phyloP scores from a whole-genome alignment of 108 stramenopile genomes.

The Pseudonitzschia multiseries region DNA sequence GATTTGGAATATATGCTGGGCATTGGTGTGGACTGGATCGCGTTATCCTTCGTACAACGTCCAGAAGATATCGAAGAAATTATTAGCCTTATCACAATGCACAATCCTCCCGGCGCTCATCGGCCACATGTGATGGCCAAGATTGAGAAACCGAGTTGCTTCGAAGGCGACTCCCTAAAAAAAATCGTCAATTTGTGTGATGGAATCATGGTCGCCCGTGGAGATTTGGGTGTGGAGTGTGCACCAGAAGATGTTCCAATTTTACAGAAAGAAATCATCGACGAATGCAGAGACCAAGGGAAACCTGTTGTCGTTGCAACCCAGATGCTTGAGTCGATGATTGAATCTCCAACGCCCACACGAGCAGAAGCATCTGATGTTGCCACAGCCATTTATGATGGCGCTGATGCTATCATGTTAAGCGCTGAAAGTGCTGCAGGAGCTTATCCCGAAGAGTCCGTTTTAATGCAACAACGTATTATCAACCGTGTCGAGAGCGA shows the following conservation, averaged over 20 bases:
- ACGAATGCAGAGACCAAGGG: constrained; percentile 76
- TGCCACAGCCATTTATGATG: constrained; percentile 89
- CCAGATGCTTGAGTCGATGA: constrained; percentile 83
- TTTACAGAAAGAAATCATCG: constrained; percentile 86
- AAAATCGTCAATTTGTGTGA: constrained; percentile 82
- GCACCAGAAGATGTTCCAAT: constrained; percentile 92
- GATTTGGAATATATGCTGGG: constrained; percentile 79
- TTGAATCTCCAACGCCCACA: constrained; percentile 80
- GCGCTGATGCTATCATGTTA: constrained; percentile 89
- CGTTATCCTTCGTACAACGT: constrained; percentile 77
- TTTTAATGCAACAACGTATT: constrained; percentile 84
- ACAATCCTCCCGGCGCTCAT: constrained; percentile 37
- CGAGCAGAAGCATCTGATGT: constrained; percentile 86
- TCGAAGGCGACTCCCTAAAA: constrained; percentile 57
- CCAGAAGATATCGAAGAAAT: constrained; percentile 73
- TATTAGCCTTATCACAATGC: constrained; percentile 44
- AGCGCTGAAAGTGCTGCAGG: constrained; percentile 80
- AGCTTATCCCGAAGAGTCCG: constrained; percentile 59
- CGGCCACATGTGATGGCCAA: constrained; percentile 77
- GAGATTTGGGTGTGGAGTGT: constrained; percentile 97
- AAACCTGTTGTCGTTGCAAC: constrained; percentile 91
- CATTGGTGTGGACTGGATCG: constrained; percentile 81
- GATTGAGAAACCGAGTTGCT: constrained; percentile 70
- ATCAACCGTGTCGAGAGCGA: constrained; percentile 81
- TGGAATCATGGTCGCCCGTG: constrained; percentile 97